Evolutionary conservation across 164 flowering plant genomes (phyloP), one percentile per base, ranked within the genome.

Genomic region (Stephania cephalantha): DNA sequence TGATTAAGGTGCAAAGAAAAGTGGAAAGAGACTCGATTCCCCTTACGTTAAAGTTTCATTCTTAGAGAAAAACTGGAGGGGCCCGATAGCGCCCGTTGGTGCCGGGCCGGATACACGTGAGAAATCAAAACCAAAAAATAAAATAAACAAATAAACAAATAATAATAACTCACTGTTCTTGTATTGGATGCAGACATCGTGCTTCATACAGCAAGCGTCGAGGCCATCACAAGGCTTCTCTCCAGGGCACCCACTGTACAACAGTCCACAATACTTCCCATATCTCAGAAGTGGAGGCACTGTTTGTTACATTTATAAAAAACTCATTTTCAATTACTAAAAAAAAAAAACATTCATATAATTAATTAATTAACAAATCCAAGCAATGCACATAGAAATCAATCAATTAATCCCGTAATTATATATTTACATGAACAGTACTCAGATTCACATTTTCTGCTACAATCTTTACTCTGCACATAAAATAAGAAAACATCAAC

Each of bases 261-360:
- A 76, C 0, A 95, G 86, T 25, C 99, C 99, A 78, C 99, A 95
- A 67, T 95, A 95, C 85, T 95, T 95, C n/a, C 99, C 99, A 81
- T 95, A 95, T 82, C 96, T 90, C 79, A 95, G 78, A 70, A 94
- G 81, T 83, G 98, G 98, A 67, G 98, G 91, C 78, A 91, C 98
- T 94, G 75, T 30, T 42, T 30, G 4, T 65, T 3, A 2, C 15
- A 35, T 20, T 31, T 5, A 13, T 30, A 18, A 68, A 35, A 52
- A 66, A 48, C 9, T 22, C 18, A 63, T 6, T 35, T 35, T 35
- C 42, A 35, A 35, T 35, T 35, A 35, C 42, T 35, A 35, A 72
- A 71, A 7, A 45, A 5, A 46, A 42, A 63, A 6, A 63, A 46
- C 3, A n/a, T 11, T 9, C 50, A 52, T 10, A 63, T 58, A 20